phyloP scores from a whole-genome alignment of 2,329 filamentous ascomycete species.

The Eutypa lata region DNA sequence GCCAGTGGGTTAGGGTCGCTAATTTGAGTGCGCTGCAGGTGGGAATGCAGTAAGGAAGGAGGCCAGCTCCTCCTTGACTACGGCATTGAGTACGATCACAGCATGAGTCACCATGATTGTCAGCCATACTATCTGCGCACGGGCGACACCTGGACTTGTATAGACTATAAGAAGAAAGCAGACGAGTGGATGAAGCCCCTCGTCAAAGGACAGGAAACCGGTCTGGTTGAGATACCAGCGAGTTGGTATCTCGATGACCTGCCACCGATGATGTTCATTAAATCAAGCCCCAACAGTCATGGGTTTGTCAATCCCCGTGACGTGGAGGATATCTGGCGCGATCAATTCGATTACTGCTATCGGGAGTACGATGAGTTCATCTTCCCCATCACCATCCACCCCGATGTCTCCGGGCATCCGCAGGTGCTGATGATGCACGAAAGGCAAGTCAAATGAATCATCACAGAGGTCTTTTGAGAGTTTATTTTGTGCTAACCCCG shows the following conservation, averaged over 20 bases:
- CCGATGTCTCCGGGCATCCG: slow-evolving; percentile 68
- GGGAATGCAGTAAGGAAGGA: slow-evolving; percentile 69
- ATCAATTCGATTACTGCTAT: slow-evolving; percentile 73
- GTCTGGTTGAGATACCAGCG: slow-evolving; percentile 64
- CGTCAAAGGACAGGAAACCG: slow-evolving; percentile 55
- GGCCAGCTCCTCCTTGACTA: slow-evolving; percentile 63
- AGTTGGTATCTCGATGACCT: slow-evolving; percentile 64
- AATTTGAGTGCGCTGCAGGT: slow-evolving; percentile 34
- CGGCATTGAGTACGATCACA: slow-evolving; percentile 68
- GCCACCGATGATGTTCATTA: slow-evolving; percentile 72
- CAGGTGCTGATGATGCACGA: slow-evolving; percentile 74
- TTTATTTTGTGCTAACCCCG: slow-evolving; percentile 12
- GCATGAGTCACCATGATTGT: slow-evolving; percentile 64
- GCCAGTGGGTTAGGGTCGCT: background rate
- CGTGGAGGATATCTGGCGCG: slow-evolving; percentile 62
- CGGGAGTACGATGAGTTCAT: slow-evolving; percentile 74
- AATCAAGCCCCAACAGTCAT: slow-evolving; percentile 61
- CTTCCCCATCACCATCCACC: slow-evolving; percentile 75
- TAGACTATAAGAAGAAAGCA: slow-evolving; percentile 61
- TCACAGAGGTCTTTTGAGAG: slow-evolving; percentile 1
- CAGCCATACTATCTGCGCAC: slow-evolving; percentile 62
- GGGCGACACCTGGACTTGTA: slow-evolving; percentile 65
- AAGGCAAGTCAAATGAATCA: slow-evolving; percentile 37
- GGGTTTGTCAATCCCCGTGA: slow-evolving; percentile 58
- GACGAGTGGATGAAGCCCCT: slow-evolving; percentile 66